Evolutionary conservation across 345 rosid genomes (phyloP), one percentile per base, ranked within the genome.

Genomic region (Arabidopsis arenosa): DNA sequence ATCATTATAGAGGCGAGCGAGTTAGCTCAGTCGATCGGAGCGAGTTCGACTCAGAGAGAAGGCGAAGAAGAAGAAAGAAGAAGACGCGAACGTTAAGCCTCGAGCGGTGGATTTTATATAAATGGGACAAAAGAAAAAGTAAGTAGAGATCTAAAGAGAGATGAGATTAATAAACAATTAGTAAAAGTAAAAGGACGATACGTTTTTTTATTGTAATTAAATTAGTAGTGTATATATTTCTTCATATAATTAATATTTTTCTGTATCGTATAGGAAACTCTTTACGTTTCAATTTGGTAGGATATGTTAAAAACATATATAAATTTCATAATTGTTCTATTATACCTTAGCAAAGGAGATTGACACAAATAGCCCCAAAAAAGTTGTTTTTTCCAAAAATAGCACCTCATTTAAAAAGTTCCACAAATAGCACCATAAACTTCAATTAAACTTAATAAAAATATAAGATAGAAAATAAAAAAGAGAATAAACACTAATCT

Each of bases 101-200:
- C 4, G 72, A 77, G 72, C 66, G 76, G 76, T 57, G 80, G 75
- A 28, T 77, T 77, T 77, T 69, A 67, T 68, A 71, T 70, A 77
- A 77, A 71, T 77, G 76, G 56, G 76, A 71, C 76, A 47, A 56
- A 59, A 7, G 11, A 52, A 76, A 37, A 70, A 72, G 54, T 9
- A 39, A 74, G 83, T 83, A 80, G 90, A 80, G 90, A 87, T 86
- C 91, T 84, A 75, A 79, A 76, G 77, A 71, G 81, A 67, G 75
- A 48, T 35, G 73, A 59, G 6, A 44, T 36, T 2, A 45, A 65
- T 45, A 68, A 78, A 64, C 63, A 51, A 12, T 6, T 60, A 26
- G 30, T 3, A 28, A 28, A 28, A 28, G 30, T 28, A 28, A 74
- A 73, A 57, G 74, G n/a, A 49, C 74, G 68, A 41, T 59, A 40